phyloP scores from a whole-genome alignment of 164 flowering plant genomes.

The Nelumbo lutea region DNA sequence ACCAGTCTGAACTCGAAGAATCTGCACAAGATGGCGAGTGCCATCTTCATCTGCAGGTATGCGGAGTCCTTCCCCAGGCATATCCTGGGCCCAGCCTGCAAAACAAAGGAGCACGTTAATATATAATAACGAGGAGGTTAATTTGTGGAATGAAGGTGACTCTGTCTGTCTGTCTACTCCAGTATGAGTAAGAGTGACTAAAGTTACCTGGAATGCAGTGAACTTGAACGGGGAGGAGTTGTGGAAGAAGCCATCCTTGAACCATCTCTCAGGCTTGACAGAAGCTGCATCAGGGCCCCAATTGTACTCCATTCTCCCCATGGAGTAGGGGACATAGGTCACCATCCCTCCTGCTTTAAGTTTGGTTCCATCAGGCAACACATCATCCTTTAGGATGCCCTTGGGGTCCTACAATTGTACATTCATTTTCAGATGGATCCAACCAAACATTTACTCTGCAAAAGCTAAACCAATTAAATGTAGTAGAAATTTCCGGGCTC shows the following conservation, averaged over 20 bases:
- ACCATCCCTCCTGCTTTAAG: constrained; percentile 91
- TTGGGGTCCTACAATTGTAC: constrained; percentile 62
- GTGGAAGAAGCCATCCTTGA: constrained; percentile 73
- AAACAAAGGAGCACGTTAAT: neutral
- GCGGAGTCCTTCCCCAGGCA: constrained; percentile 98
- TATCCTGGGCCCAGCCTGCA: constrained; percentile 94
- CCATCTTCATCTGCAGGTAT: constrained; percentile 93
- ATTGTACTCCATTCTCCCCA: constrained; percentile 95
- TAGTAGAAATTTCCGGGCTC: too few species aligned
- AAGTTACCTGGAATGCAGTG: constrained; percentile 80
- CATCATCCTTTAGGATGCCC: constrained; percentile 74
- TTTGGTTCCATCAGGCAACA: constrained; percentile 85
- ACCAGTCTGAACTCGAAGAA: constrained; percentile 60
- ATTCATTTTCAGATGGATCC: too few species aligned
- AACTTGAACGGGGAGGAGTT: constrained; percentile 87
- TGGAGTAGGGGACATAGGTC: constrained; percentile 88
- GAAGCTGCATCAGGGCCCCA: constrained; percentile 85
- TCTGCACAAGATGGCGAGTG: constrained; percentile 75
- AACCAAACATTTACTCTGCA: too few species aligned
- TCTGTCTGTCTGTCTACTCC: neutral
- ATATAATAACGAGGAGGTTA: neutral
- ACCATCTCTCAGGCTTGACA: constrained; percentile 89
- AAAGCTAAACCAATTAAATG: too few species aligned
- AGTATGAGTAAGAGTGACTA: neutral
- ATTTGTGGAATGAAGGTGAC: neutral